Conservation (phyloP, 805 yeast species). For the Barnettozyma californica region DNA sequence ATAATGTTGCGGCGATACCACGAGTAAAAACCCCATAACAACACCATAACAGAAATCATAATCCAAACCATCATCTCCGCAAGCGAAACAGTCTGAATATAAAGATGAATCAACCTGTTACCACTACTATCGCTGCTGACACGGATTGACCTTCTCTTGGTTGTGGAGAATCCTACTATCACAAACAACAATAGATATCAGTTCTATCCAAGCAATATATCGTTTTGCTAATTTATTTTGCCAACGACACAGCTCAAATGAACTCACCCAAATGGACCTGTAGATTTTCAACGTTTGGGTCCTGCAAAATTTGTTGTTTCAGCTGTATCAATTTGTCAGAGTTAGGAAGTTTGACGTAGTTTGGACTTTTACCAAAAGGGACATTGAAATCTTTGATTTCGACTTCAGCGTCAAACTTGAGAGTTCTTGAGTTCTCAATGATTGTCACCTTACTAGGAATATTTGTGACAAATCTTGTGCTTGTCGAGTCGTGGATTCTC, state of each 20-base stretch:
- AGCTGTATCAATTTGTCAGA: background rate
- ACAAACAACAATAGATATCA: too few species aligned
- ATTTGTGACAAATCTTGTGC: constrained; percentile 6
- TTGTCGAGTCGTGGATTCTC: constrained; percentile 16
- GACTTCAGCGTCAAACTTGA: constrained; percentile 12
- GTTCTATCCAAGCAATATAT: too few species aligned
- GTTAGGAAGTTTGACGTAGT: background rate
- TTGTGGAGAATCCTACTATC: too few species aligned
- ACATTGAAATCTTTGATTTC: constrained; percentile 20
- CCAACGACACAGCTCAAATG: background rate
- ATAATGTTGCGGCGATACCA: too few species aligned
- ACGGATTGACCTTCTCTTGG: too few species aligned
- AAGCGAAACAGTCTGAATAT: too few species aligned
- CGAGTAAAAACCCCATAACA: too few species aligned
- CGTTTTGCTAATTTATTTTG: too few species aligned
- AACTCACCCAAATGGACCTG: background rate
- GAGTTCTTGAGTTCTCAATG: constrained; percentile 16
- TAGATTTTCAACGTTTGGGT: background rate
- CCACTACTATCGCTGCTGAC: too few species aligned
- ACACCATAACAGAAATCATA: too few species aligned
- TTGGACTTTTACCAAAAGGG: constrained; percentile 21
- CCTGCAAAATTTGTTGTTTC: background rate
- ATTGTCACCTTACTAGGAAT: constrained; percentile 13
- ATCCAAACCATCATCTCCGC: too few species aligned
- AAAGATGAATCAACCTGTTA: too few species aligned